A percentile compares a stretch with the other conserved stretches of the same genome.
phyloP scores from a whole-genome alignment of 1,139 yeast genomes.

The Scheffersomyces illinoinensis region DNA sequence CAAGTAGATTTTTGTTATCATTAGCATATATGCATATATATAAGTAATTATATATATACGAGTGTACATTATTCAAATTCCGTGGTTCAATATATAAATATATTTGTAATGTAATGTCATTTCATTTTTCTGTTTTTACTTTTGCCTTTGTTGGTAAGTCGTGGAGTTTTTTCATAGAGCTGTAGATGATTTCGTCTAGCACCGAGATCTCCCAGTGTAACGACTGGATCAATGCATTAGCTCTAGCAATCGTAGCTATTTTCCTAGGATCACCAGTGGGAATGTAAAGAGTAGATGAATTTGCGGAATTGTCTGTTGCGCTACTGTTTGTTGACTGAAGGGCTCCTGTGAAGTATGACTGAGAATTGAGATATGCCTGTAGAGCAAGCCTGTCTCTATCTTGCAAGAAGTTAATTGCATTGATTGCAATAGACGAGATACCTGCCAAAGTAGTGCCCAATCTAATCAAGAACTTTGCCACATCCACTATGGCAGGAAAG shows the following conservation, averaged over 20 bases:
- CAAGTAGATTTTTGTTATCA: constrained; percentile 18
- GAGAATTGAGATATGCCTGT: neutral
- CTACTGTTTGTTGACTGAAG: neutral
- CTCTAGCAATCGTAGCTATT: neutral
- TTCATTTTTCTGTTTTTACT: neutral
- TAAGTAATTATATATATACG: neutral
- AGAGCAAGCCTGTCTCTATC: neutral
- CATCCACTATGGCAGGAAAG: neutral
- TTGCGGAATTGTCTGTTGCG: neutral
- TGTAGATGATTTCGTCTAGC: neutral
- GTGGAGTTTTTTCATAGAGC: neutral
- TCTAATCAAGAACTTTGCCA: neutral
- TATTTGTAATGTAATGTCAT: neutral
- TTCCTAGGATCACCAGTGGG: neutral
- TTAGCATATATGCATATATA: neutral
- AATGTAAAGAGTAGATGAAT: neutral
- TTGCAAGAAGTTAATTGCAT: neutral
- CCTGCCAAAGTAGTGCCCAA: neutral
- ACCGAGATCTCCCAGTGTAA: neutral
- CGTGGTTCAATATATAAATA: neutral
- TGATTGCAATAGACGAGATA: neutral
- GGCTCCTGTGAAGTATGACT: neutral
- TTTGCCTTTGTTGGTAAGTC: neutral
- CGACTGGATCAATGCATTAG: neutral
- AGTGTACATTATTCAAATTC: neutral